These are phyloP conservation scores for Linnemannia elongata DNA, from an alignment of 192 early-diverging fungal genomes.

Conservation along the genomic window DNA sequence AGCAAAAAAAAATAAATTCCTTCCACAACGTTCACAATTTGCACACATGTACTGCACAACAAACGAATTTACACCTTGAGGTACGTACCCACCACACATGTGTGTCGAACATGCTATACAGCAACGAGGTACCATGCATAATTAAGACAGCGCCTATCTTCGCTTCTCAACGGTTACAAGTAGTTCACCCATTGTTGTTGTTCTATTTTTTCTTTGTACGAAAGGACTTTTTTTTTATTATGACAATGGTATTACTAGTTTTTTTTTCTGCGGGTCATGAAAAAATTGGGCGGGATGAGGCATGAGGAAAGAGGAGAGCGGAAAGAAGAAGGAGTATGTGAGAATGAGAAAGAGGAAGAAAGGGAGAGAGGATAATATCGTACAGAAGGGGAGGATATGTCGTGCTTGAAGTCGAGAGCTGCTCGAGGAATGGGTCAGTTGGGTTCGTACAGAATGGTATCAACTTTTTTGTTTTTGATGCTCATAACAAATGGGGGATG, in stretches of 20 bases:
- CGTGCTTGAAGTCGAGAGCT: slow-evolving; percentile 8
- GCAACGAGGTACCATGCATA: background rate
- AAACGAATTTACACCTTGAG: background rate
- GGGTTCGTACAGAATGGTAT: background rate
- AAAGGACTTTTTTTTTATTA: background rate
- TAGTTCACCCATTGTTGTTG: no score
- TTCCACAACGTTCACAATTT: background rate
- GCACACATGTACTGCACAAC: background rate
- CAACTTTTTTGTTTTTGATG: background rate
- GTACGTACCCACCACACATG: background rate
- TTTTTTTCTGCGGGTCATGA: background rate
- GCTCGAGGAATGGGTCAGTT: slow-evolving; percentile 4
- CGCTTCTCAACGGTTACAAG: no score
- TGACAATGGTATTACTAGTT: background rate
- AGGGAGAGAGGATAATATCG: no score
- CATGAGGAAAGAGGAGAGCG: background rate
- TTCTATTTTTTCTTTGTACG: background rate
- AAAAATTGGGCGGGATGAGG: background rate
- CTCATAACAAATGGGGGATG: background rate
- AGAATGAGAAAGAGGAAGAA: no score
- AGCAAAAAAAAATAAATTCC: background rate
- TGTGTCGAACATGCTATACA: background rate
- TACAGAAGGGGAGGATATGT: background rate
- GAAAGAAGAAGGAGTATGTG: background rate
- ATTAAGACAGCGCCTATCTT: background rate